Base-by-base conservation (phyloP, 352 stramenopile species). In the Phytophthora palmivora region DNA sequence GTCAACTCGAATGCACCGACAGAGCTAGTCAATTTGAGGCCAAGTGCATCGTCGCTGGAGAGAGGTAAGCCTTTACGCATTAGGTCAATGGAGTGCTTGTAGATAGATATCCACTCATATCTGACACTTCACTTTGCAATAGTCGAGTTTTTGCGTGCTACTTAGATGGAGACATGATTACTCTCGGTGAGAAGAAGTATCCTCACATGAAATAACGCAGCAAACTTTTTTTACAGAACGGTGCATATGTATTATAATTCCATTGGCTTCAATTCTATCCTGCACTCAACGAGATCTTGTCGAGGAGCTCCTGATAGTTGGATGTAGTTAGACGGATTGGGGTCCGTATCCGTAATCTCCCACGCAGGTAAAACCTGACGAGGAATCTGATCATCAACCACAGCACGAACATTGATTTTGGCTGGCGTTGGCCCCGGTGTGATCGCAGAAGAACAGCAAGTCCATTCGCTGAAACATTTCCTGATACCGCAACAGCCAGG, bases 31-130 rank as follows among this genome's bases (percentile, higher is more conserved):
- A 44, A 34, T 90, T 90, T 18, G 81, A 90, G 52, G 67, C 72
- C 8, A 84, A 76, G 15, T 83, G 72, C 24, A 63, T 83, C 11
- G 58, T 67, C 7, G 56, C 63, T 32, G 81, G 79, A 54, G 65
- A 87, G 32, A 86, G 74, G 81, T 90, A 26, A 3, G 63, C 34
- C 0, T 36, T 54, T 10, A 2, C 45, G 14, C n/a, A n/a, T n/a
- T n/a, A n/a, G n/a, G n/a, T n/a, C n/a, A n/a, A n/a, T n/a, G n/a
- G n/a, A n/a, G n/a, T n/a, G n/a, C n/a, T n/a, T n/a, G 4, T 26
- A 21, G 6, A 2, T 28, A 32, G 26, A 14, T 43, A 39, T 46
- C 24, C 6, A 30, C 18, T 6, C 14, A 24, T 36, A 44, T 45
- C 21, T 59, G 26, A 58, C 16, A 16, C 34, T 39, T 28, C 16